Evolutionary conservation across 73 alveolate species (phyloP).

Genomic region (Paramecium caudatum): DNA sequence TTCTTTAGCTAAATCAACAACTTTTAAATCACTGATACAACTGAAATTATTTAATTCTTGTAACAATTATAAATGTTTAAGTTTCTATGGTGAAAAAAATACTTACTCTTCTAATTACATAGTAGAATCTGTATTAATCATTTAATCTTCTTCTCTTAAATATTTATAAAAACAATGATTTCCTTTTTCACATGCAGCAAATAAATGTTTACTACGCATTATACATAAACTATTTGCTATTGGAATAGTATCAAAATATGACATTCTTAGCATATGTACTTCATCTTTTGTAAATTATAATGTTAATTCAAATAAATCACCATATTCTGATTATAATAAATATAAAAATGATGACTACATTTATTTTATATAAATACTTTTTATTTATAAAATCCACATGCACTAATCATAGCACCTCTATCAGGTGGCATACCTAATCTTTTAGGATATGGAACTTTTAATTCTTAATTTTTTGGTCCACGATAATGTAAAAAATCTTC

Average conservation of each 20-base stretch:
- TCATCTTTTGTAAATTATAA: slow-evolving; percentile 81
- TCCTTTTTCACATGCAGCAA: slow-evolving; percentile 97
- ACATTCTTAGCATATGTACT: slow-evolving; percentile 88
- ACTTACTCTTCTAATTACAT: slow-evolving; percentile 79
- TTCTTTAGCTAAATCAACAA: slow-evolving; percentile 93
- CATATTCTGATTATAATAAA: slow-evolving; percentile 96
- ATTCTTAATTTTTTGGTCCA: slow-evolving; percentile 77
- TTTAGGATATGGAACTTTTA: slow-evolving; percentile 70
- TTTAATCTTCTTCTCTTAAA: slow-evolving; percentile 88
- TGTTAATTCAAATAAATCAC: slow-evolving; percentile 96
- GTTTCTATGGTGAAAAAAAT: slow-evolving; percentile 77
- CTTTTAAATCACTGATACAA: slow-evolving; percentile 93
- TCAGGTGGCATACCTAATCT: slow-evolving; percentile 65
- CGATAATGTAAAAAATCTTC: slow-evolving; percentile 78
- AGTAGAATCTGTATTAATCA: slow-evolving; percentile 83
- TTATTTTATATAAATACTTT: not conserved
- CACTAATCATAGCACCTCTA: slow-evolving; percentile 73
- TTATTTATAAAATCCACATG: slow-evolving; percentile 70
- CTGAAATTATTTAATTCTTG: slow-evolving; percentile 84
- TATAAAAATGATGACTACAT: slow-evolving; percentile 84
- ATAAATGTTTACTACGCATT: slow-evolving; percentile 90
- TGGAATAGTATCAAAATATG: slow-evolving; percentile 96
- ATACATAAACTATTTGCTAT: slow-evolving; percentile 93
- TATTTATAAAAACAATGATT: slow-evolving; percentile 92
- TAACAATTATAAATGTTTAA: slow-evolving; percentile 76